Percentiles rank a stretch among this genome's conserved stretches.
Evolutionary conservation across 768 basidiomycete species (phyloP).

Genomic region (Lactarius hatsudake): DNA sequence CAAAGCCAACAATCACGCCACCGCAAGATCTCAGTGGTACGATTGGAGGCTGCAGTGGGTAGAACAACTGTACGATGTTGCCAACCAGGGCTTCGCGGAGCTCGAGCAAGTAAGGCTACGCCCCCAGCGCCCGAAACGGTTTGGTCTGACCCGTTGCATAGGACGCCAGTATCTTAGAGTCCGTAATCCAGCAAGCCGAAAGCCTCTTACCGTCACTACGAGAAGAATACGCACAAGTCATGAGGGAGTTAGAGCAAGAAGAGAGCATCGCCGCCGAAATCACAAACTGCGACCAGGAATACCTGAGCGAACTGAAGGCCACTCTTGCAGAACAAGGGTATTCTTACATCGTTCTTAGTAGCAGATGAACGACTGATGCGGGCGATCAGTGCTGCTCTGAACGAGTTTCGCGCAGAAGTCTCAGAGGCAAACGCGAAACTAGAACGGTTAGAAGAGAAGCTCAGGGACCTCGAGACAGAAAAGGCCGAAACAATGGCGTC

Average conservation of each 20-base stretch:
- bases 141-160: conserved; percentile 33
- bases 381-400: conserved; percentile 57
- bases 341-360: conserved; percentile 25
- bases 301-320: conserved; percentile 71
- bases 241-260: conserved; percentile 63
- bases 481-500: conserved; percentile 52
- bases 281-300: conserved; percentile 70
- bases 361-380: neutral
- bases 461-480: conserved; percentile 55
- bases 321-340: conserved; percentile 81
- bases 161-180: conserved; percentile 66
- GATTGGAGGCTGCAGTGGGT: conserved; percentile 85
- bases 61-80: conserved; percentile 60
- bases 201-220: conserved; percentile 60
- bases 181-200: conserved; percentile 49
- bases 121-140: neutral
- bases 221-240: conserved; percentile 63
- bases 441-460: conserved; percentile 59
- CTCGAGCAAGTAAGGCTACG: conserved; percentile 52
- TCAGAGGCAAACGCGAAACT: conserved; percentile 66
- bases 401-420: conserved; percentile 64
- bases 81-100: conserved; percentile 57
- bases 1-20: conserved; percentile 63
- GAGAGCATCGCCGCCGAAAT: conserved; percentile 69
- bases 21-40: conserved; percentile 81